phyloP scores from a whole-genome alignment of 805 yeast species.

The Starmera quercuum region DNA sequence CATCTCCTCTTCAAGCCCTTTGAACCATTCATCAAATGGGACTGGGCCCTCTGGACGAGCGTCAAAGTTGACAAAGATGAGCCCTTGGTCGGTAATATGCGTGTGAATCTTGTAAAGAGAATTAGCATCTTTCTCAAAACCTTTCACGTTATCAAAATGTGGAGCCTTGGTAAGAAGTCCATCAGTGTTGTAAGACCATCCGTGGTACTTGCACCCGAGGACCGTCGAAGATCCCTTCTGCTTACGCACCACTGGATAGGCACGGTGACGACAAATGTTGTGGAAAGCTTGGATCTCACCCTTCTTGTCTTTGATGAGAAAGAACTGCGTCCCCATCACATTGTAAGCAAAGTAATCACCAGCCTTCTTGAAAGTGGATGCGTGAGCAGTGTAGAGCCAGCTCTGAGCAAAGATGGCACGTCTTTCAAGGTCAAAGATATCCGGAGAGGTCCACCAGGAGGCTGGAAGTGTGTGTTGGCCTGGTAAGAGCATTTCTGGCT shows the following conservation, averaged over 20 bases:
- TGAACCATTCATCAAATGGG: conserved; percentile 45
- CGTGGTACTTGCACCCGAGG: conserved; percentile 56
- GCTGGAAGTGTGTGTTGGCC: conserved; percentile 53
- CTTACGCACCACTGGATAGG: conserved; percentile 53
- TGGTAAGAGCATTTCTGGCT: too few species aligned
- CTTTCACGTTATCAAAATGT: conserved; percentile 51
- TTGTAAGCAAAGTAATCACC: conserved; percentile 50
- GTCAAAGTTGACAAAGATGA: conserved; percentile 50
- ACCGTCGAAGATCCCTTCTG: conserved; percentile 51
- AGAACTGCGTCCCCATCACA: conserved; percentile 46
- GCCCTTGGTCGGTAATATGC: conserved; percentile 48
- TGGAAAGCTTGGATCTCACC: conserved; percentile 53
- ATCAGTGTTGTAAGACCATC: conserved; percentile 59
- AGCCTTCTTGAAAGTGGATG: conserved; percentile 44
- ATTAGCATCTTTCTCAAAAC: conserved; percentile 48
- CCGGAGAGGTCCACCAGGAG: conserved; percentile 58
- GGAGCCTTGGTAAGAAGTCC: conserved; percentile 56
- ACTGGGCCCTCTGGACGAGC: conserved; percentile 29
- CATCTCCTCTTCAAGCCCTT: conserved; percentile 44
- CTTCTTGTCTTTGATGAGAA: conserved; percentile 44
- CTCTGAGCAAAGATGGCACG: conserved; percentile 48
- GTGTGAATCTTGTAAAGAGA: conserved; percentile 47
- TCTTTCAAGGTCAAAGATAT: conserved; percentile 50
- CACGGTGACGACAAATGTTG: conserved; percentile 59
- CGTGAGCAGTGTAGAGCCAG: conserved; percentile 48